These are phyloP conservation scores for Yamadazyma atmosphaerica DNA, from an alignment of 1,139 yeast genomes.

Conservation along the genomic window DNA sequence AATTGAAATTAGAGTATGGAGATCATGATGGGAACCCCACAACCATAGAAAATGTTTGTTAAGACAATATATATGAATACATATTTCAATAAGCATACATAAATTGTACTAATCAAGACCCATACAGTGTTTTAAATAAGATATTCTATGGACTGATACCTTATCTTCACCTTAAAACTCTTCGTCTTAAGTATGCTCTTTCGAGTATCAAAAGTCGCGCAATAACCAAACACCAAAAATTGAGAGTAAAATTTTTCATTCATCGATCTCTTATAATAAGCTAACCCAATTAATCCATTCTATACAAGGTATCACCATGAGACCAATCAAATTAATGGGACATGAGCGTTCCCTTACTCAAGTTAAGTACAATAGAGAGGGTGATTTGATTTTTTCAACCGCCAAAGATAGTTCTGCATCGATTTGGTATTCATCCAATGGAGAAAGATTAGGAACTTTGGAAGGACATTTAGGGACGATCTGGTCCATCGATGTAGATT, in stretches of 20 bases:
- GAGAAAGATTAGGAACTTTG: conserved; percentile 94
- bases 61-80: conserved; percentile 6
- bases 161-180: too few relatives aligned
- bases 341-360: conserved; percentile 89
- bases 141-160: too few relatives aligned
- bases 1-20: conserved; percentile 67
- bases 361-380: conserved; percentile 92
- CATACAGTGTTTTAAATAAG: too few relatives aligned
- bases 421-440: conserved; percentile 93
- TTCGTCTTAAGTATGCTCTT: too few relatives aligned
- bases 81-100: too few relatives aligned
- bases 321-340: conserved; percentile 64
- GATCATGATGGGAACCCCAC: conserved; percentile 51
- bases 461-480: conserved; percentile 88
- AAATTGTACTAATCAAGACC: too few relatives aligned
- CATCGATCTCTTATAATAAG: conserved; percentile 1
- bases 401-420: conserved; percentile 89
- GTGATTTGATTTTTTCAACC: conserved; percentile 89
- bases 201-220: conserved; percentile 1
- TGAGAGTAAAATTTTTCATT: conserved; percentile 10
- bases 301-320: conserved; percentile 25
- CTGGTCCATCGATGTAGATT: conserved; percentile 90
- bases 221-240: not conserved
- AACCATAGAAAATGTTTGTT: conserved; percentile 66
- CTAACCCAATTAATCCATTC: not conserved